Evolutionary conservation across 306 rosid species (phyloP).

Genomic region (Sindora glabra): DNA sequence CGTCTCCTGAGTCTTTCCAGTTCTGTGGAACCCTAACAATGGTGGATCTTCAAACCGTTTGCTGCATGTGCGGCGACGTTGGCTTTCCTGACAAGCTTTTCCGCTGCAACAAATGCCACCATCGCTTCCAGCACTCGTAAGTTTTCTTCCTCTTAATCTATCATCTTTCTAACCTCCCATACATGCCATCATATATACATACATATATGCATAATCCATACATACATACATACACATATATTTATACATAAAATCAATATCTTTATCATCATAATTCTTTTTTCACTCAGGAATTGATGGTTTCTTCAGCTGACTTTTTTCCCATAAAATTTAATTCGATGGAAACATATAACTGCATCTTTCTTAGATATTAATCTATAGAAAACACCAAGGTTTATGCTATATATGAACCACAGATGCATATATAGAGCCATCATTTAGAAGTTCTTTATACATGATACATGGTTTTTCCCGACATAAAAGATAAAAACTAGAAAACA

Average conservation of each 20-base stretch:
- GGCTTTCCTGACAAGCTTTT: slow-evolving; percentile 90
- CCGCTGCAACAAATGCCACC: slow-evolving; percentile 81
- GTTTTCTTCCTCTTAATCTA: not conserved
- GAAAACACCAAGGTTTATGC: no score
- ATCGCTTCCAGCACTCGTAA: slow-evolving; percentile 94
- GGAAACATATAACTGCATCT: slow-evolving; percentile 1
- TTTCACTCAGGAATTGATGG: no score
- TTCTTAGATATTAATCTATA: not conserved
- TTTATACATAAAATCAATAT: not conserved
- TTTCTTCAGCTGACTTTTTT: no score
- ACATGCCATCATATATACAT: not conserved
- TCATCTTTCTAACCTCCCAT: not conserved
- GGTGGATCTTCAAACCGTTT: slow-evolving; percentile 77
- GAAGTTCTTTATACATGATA: not conserved
- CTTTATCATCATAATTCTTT: slow-evolving; percentile 8
- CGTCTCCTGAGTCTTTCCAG: not conserved
- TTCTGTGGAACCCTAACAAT: slow-evolving; percentile 17
- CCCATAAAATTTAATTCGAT: slow-evolving; percentile 10
- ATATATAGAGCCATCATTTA: no score
- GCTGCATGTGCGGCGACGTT: slow-evolving; percentile 96
- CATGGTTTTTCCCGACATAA: not conserved
- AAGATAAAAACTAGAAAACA: not conserved
- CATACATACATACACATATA: not conserved
- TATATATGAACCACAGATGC: no score
- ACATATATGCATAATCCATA: not conserved